Base-by-base conservation (phyloP, 2,329 filamentous ascomycete genomes). In the Alternaria dauci region DNA sequence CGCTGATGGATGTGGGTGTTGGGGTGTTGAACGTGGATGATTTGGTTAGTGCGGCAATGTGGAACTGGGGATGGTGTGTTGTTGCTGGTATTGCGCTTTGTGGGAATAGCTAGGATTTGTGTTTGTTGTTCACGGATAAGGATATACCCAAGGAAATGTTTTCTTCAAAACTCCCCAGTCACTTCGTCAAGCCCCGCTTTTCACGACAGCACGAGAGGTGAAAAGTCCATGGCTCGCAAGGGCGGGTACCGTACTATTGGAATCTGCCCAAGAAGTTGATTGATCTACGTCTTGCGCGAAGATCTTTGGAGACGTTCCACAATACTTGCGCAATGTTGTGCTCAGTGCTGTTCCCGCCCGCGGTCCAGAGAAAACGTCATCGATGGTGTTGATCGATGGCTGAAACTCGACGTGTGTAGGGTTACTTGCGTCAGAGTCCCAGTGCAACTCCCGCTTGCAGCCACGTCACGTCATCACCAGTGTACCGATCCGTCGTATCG, bases 1-100 rank as follows among this genome's bases (percentile, higher is more conserved):
- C 58, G 50, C 42, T 75, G 46, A 61, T 54, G 32, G 52, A 65
- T 11, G 42, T 62, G 5, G 64, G 50, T 8, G 63, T 71, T 1
- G 66, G 65, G 1, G 55, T 69, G 55, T 14, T 71, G 53, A 71
- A 71, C 59, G 63, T 71, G 2, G 65, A 71, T 55, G 69, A 71
- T 59, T 42, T 72, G 32, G 55, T 52, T 5, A 64, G 60, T 25
- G 62, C 64, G 44, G 80, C 46, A 56, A 69, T 48, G 47, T 68
- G 43, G 54, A 47, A 46, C 32, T 42, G 30, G 34, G 23, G 28
- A 2, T 47, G n/a, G 66, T 76, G 71, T 58, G 52, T 69, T 34
- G 57, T 74, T 39, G 71, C 67, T 16, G 67, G 71, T 2, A 59
- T 75, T 36, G 55, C 50, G 5, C 59, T 76, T 7, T 75, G 72